Base-by-base conservation (phyloP, 2,329 filamentous ascomycete species). In the Onygena corvina region DNA sequence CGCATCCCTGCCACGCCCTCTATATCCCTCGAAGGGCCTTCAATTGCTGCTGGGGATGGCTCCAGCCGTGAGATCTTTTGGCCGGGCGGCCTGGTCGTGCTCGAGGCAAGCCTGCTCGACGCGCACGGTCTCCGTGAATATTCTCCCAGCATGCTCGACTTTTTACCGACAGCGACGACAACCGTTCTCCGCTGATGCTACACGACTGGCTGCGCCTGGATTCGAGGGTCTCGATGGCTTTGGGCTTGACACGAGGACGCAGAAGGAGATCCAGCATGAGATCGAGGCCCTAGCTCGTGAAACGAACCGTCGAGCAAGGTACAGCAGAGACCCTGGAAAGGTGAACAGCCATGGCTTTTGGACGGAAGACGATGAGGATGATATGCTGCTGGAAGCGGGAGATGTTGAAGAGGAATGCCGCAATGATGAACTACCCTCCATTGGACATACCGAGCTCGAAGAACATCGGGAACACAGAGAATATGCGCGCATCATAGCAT, bases 381-480 rank as follows among this genome's bases (percentile, higher is more conserved):
- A 72, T 42, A 63, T 70, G 50, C 61, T 36, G 33, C 6, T 60
- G 23, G 51, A 60, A 40, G 67, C 70, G 27, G 72, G 79, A 53
- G 73, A 79, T 55, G 67, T 70, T 1, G 76, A 81, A 49, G 72
- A 75, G 25, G 71, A 74, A 6, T 65, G 66, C 52, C 18, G 35
- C n/a, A 29, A 52, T 14, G 46, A 36, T 36, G 46, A 47, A 64
- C 84, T 98, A 52, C 84, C 84, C 52, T 79, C 79, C 47, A 75
- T 87, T 65, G 92, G 81, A 0, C 89, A 98, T 67, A 81, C 76
- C 48, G 88, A 96, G 70, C 71, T 98, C 57, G 86, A 95, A 59
- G 77, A 92, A 65, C 82, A 93, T 60, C 77, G 90, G 54, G 89
- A 96, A 67, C 76, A 90, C 63, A 78, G 92, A 71, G 81, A 94